phyloP scores from a whole-genome alignment of 805 yeast genomes.

The Metschnikowia drakensbergensis region DNA sequence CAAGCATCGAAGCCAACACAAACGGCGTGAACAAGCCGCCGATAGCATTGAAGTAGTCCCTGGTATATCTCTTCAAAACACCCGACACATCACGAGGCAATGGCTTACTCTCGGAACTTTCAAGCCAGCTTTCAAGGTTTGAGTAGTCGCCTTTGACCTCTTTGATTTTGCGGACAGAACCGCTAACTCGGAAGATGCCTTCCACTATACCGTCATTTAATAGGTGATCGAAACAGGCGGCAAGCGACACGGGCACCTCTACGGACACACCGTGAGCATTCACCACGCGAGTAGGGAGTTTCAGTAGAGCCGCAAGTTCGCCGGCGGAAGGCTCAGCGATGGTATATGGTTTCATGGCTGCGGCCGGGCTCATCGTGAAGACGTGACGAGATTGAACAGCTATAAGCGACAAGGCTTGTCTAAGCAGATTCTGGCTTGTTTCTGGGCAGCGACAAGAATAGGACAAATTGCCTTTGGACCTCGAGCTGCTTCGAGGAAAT shows the following conservation, averaged over 20 bases:
- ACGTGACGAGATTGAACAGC: not conserved
- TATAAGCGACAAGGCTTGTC: too few relatives aligned
- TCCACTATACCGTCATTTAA: slow-evolving; percentile 20
- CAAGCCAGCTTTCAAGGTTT: slow-evolving; percentile 20
- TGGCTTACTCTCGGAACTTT: slow-evolving; percentile 10
- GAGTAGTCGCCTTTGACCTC: slow-evolving; percentile 19
- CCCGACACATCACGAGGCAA: slow-evolving; percentile 29
- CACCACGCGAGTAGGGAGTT: not conserved
- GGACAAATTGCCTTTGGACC: not conserved
- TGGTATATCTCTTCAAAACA: slow-evolving; percentile 22
- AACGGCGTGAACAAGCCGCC: slow-evolving; percentile 12
- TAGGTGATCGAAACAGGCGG: slow-evolving; percentile 21
- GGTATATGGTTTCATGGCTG: not conserved
- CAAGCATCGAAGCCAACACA: slow-evolving; percentile 8
- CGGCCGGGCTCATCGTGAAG: not conserved
- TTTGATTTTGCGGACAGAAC: slow-evolving; percentile 25
- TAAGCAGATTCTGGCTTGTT: too few relatives aligned
- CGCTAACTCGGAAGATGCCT: slow-evolving; percentile 32
- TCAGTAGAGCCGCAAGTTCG: slow-evolving; percentile 2
- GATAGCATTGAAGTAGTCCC: slow-evolving; percentile 14
- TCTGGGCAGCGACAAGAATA: too few relatives aligned
- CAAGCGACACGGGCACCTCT: slow-evolving; percentile 20
- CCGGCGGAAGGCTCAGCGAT: not conserved
- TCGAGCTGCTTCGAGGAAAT: not conserved
- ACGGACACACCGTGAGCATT: slow-evolving; percentile 1